phyloP scores from a whole-genome alignment of 805 yeast genomes.

The Peterozyma xylosa region DNA sequence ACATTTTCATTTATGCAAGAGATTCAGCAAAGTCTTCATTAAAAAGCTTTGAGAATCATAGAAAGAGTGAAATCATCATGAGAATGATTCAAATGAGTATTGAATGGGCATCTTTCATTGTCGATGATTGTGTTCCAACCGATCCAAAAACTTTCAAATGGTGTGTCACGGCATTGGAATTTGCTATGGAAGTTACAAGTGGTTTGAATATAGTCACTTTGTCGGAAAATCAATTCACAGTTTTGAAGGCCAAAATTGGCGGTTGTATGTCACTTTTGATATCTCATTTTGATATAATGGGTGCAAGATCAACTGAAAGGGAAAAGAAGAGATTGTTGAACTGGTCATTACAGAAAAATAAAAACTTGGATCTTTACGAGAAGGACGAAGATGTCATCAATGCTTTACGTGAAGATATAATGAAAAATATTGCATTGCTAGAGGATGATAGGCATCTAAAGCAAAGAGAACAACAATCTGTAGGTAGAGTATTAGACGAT shows the following conservation, averaged over 20 bases:
- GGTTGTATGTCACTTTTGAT: conserved; percentile 90
- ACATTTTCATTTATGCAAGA: conserved; percentile 66
- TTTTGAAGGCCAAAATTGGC: conserved; percentile 75
- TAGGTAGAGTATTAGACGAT: conserved; percentile 87
- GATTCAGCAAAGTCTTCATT: conserved; percentile 75
- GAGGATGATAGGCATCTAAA: conserved; percentile 46
- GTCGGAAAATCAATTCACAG: conserved; percentile 66
- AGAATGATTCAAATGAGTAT: conserved; percentile 69
- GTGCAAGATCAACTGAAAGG: conserved; percentile 80
- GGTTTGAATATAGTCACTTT: conserved; percentile 84
- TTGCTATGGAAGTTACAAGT: conserved; percentile 89
- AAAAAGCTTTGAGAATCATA: conserved; percentile 51
- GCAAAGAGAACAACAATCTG: conserved; percentile 39
- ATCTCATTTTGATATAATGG: conserved; percentile 97
- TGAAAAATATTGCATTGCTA: conserved; percentile 55
- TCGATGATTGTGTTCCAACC: conserved; percentile 91
- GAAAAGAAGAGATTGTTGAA: conserved; percentile 47
- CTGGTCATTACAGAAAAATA: conserved; percentile 47
- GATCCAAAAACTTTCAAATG: conserved; percentile 88
- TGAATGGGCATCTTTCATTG: conserved; percentile 88
- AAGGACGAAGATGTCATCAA: conserved; percentile 47
- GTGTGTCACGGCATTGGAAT: conserved; percentile 94
- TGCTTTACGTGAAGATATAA: conserved; percentile 58
- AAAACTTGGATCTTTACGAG: conserved; percentile 44
- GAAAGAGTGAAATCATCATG: conserved; percentile 62